These are phyloP conservation scores for Malassezia restricta DNA, from an alignment of 1,284 basidiomycete genomes.

Conservation along the genomic window DNA sequence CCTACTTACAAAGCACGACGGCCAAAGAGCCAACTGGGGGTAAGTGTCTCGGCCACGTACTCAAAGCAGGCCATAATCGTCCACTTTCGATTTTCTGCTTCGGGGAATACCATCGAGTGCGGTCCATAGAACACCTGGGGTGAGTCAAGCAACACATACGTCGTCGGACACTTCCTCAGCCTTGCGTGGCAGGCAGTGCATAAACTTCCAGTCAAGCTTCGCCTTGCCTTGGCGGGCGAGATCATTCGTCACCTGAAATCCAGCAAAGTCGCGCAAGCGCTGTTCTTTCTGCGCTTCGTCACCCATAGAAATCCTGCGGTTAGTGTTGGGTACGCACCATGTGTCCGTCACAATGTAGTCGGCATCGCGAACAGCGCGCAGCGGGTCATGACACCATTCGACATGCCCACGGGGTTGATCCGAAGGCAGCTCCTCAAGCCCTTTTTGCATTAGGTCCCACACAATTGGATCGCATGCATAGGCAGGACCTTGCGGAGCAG, in stretches of 20 bases:
- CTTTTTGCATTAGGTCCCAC: slow-evolving; percentile 49
- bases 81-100: slow-evolving; percentile 47
- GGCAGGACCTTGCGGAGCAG: slow-evolving; percentile 56
- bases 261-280: slow-evolving; percentile 71
- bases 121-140: slow-evolving; percentile 38
- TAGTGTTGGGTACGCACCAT: slow-evolving; percentile 16
- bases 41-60: slow-evolving; percentile 9
- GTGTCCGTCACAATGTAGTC: slow-evolving; percentile 73
- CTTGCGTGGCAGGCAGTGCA: slow-evolving; percentile 91
- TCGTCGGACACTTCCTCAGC: slow-evolving; percentile 59
- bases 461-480: slow-evolving; percentile 70
- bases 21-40: slow-evolving; percentile 30
- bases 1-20: slow-evolving; percentile 23
- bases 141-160: not conserved
- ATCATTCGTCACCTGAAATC: slow-evolving; percentile 83
- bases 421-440: slow-evolving; percentile 46
- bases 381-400: slow-evolving; percentile 64
- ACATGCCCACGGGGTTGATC: slow-evolving; percentile 49
- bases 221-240: slow-evolving; percentile 57
- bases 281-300: slow-evolving; percentile 89
- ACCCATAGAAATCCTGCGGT: slow-evolving; percentile 80
- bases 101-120: slow-evolving; percentile 42
- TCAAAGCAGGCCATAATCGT: slow-evolving; percentile 45
- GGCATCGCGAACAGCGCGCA: slow-evolving; percentile 73
- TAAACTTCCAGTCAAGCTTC: slow-evolving; percentile 79